Conservation (phyloP, 2,329 filamentous ascomycete genomes). For the Ceratocystiopsis brevicomis region DNA sequence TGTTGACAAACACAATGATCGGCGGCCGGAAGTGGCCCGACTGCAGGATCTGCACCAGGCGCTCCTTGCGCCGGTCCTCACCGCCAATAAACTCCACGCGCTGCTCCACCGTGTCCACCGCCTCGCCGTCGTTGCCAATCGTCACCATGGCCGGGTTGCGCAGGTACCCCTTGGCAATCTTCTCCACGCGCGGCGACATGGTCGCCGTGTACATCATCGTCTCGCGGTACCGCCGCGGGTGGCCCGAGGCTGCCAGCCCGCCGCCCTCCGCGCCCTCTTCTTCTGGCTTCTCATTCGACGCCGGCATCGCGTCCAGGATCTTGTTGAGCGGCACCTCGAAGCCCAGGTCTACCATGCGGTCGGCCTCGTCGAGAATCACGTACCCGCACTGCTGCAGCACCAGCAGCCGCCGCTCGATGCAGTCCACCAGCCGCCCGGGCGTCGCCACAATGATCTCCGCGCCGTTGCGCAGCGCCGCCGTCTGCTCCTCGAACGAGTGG, state of each 20-base stretch:
- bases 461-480: constrained; percentile 73
- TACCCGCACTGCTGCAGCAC: constrained; percentile 96
- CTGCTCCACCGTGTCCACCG: constrained; percentile 94
- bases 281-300: constrained; percentile 88
- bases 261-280: constrained; percentile 63
- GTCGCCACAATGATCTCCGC: constrained; percentile 98
- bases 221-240: constrained; percentile 69
- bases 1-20: constrained; percentile 99
- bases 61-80: constrained; percentile 93
- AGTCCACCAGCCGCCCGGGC: constrained; percentile 89
- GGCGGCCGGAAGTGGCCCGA: constrained; percentile 67
- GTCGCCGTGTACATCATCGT: constrained; percentile 99
- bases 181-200: constrained; percentile 83
- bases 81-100: constrained; percentile 79
- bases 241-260: constrained; percentile 46
- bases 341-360: constrained; percentile 96
- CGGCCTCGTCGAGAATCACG: constrained; percentile 97
- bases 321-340: constrained; percentile 97
- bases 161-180: constrained; percentile 92
- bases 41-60: constrained; percentile 73
- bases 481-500: constrained; percentile 85
- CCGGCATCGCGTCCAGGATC: constrained; percentile 84
- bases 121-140: constrained; percentile 86
- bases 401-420: constrained; percentile 78
- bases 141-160: constrained; percentile 83